A percentile compares a stretch with the other conserved stretches of the same genome.
phyloP scores from a whole-genome alignment of 331 rosid species.

The Stylosanthes scabra region DNA sequence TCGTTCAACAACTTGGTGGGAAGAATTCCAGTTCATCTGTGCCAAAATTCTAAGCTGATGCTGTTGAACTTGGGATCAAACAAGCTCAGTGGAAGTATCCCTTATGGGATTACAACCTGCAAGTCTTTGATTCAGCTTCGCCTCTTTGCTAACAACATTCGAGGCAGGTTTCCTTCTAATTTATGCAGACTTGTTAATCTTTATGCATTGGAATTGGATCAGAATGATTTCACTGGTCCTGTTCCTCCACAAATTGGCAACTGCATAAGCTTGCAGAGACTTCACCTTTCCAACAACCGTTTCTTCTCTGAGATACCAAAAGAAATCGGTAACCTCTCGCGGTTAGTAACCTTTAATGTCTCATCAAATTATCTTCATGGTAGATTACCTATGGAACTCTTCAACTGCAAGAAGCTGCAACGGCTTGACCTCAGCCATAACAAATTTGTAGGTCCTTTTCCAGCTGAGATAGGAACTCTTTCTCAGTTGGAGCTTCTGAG shows the following conservation, averaged over 20 bases:
- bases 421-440: constrained; percentile 73
- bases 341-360: constrained; percentile 63
- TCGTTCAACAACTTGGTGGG: constrained; percentile 64
- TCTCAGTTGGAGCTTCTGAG: constrained; percentile 64
- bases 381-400: constrained; percentile 58
- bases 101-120: constrained; percentile 55
- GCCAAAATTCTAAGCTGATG: constrained; percentile 56
- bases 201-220: constrained; percentile 63
- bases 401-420: constrained; percentile 66
- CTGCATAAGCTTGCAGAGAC: constrained; percentile 67
- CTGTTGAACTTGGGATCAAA: constrained; percentile 69
- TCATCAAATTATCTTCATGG: constrained; percentile 64
- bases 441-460: constrained; percentile 53
- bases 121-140: constrained; percentile 64
- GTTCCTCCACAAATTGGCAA: constrained; percentile 65
- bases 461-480: constrained; percentile 63
- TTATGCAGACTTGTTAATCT: constrained; percentile 66
- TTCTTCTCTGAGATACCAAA: constrained; percentile 62
- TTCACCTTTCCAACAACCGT: constrained; percentile 62
- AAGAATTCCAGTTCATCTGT: constrained; percentile 66
- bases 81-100: constrained; percentile 60
- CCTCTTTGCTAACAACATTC: constrained; percentile 58
- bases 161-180: constrained; percentile 67
- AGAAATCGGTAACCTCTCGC: constrained; percentile 71
- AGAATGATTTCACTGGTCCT: constrained; percentile 64